Evolutionary conservation across 2,329 filamentous ascomycete genomes (phyloP), one percentile per base, ranked within the genome.

Genomic region (Rutstroemia sydowiana): DNA sequence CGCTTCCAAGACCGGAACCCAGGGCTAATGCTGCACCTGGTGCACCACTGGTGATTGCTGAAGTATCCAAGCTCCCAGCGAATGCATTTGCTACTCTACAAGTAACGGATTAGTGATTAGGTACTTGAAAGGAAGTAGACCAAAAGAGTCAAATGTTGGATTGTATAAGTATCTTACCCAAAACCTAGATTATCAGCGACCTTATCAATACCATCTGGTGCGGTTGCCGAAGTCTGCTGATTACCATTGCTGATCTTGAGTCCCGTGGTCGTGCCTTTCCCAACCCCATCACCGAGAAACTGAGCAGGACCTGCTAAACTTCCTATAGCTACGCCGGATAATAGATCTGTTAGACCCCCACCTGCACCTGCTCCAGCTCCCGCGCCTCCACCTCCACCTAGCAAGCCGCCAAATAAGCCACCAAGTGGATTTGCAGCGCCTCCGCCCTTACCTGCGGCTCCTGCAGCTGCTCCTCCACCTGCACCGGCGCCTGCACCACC

Each of bases 221-320:
- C 39, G 20, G 36, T 28, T 23, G 41, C 32, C 18, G 48, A 16
- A 16, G 48, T 51, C 11, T 51, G 48, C 21, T 51, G 31, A 8
- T 45, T 41, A 6, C 34, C 42, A 14, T 51, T 51, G 14, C 32
- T 51, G 14, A 51, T 31, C 7, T 51, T 51, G 3, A 51, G 41
- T n/a, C 48, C 48, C 13, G 26, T 51, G 9, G 48, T 51, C 13
- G 34, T 23, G 37, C 48, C 48, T 26, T 41, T 45, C 13, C 48
- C 48, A 16, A 51, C 48, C 21, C 48, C 48, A 39, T 51, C 48
- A 3, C 48, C 48, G 4, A 51, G 32, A 2, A 18, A 51, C 14
- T 39, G 32, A 13, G 48, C 48, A 3, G 48, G 32, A 6, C 31
- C 13, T 10, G 41, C 48, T 41, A 51, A 30, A 31, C 30, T 30